These are phyloP conservation scores for Xerocomellus intermedius DNA, from an alignment of 768 basidiomycete species.

Conservation along the genomic window DNA sequence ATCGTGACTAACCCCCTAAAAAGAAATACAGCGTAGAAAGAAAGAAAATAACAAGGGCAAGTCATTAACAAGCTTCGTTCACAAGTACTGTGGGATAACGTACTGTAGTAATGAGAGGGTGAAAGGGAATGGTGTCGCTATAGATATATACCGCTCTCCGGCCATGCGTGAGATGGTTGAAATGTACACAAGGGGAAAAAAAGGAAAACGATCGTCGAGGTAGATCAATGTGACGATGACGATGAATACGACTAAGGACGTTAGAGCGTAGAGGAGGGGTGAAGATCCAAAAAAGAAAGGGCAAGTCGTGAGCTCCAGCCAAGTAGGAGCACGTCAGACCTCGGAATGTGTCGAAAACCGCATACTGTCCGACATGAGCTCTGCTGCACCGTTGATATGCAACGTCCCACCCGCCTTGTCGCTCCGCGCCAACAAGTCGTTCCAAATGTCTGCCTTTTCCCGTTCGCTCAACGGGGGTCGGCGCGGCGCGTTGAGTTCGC, in stretches of 20 bases:
- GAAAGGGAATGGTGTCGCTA: slow-evolving; percentile 2
- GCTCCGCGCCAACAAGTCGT: slow-evolving; percentile 64
- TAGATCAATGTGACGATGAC: background rate
- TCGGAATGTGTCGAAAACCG: slow-evolving; percentile 37
- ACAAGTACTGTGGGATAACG: background rate
- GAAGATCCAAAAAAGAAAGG: background rate
- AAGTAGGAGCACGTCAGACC: background rate
- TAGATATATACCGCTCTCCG: slow-evolving; percentile 9
- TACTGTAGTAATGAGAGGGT: background rate
- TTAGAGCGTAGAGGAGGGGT: background rate
- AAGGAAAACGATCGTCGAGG: background rate
- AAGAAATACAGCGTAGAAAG: background rate
- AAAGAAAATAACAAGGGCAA: background rate
- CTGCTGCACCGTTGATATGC: slow-evolving; percentile 42
- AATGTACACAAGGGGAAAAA: slow-evolving; percentile 4
- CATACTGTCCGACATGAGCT: slow-evolving; percentile 44
- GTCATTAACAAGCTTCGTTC: background rate
- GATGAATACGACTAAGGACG: background rate
- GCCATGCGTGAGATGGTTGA: slow-evolving; percentile 2
- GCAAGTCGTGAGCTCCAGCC: background rate
- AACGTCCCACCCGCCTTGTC: slow-evolving; percentile 72
- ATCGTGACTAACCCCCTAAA: background rate
- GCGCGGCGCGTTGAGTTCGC: slow-evolving; percentile 41
- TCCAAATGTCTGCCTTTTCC: slow-evolving; percentile 73
- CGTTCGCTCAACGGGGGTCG: slow-evolving; percentile 52